phyloP scores from a whole-genome alignment of 2,329 filamentous ascomycete genomes.

The Orbilia oligospora region DNA sequence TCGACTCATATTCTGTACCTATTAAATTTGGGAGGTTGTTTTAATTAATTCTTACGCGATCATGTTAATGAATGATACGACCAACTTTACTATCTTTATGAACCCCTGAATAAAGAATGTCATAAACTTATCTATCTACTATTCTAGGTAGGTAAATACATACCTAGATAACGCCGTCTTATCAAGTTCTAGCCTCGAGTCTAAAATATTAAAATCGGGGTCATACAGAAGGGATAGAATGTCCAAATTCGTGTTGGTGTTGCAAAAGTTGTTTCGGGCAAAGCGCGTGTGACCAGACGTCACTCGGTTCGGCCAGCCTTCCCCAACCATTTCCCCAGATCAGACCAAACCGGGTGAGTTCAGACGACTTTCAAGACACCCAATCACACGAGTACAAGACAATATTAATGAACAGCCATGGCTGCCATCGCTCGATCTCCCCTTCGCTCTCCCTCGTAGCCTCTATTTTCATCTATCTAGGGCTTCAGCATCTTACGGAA shows the following conservation, averaged over 20 bases:
- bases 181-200: too few relatives aligned
- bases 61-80: too few relatives aligned
- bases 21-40: too few relatives aligned
- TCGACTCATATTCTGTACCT: too few relatives aligned
- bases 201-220: too few relatives aligned
- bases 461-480: slow-evolving; percentile 4
- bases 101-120: too few relatives aligned
- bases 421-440: slow-evolving; percentile 6
- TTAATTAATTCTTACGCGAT: too few relatives aligned
- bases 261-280: slow-evolving; percentile 3
- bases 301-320: neutral
- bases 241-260: neutral
- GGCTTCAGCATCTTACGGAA: neutral
- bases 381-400: slow-evolving; percentile 21
- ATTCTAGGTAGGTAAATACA: too few relatives aligned
- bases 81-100: too few relatives aligned
- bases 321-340: slow-evolving; percentile 28
- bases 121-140: too few relatives aligned
- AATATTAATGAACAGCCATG: slow-evolving; percentile 4
- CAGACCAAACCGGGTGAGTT: neutral
- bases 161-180: too few relatives aligned
- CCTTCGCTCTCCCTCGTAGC: slow-evolving; percentile 14
- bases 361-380: neutral
- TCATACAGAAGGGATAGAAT: too few relatives aligned
- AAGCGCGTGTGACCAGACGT: slow-evolving; percentile 19